A percentile compares a stretch with the other conserved stretches of the same genome.
Conservation (phyloP, 169 alveolate species). For the Plasmodium relictum region DNA sequence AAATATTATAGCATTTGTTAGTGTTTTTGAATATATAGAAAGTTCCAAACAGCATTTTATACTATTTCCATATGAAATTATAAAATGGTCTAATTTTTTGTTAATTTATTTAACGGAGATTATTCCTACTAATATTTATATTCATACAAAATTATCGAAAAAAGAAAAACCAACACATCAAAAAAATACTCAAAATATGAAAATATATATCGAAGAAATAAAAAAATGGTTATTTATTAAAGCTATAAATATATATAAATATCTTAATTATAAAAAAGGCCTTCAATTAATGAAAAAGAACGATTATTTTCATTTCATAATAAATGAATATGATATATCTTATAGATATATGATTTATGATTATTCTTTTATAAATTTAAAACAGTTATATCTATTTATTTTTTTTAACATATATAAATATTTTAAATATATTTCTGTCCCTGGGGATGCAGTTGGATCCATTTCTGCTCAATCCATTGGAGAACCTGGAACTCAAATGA, state of each 20-base stretch:
- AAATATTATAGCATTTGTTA: conserved; percentile 78
- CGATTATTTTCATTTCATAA: conserved; percentile 30
- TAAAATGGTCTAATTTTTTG: conserved; percentile 86
- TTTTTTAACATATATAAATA: conserved; percentile 93
- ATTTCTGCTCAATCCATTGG: conserved; percentile 99
- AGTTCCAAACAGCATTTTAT: conserved; percentile 83
- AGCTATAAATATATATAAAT: conserved; percentile 65
- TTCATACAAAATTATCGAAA: conserved; percentile 35
- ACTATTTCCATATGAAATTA: conserved; percentile 88
- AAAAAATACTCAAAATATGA: conserved; percentile 52
- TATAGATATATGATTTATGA: conserved; percentile 37
- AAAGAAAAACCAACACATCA: conserved; percentile 67
- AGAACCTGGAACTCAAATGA: conserved; percentile 99
- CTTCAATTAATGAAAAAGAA: conserved; percentile 18
- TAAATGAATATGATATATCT: conserved; percentile 22
- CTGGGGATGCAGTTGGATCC: conserved; percentile 99
- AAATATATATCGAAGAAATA: conserved; percentile 56
- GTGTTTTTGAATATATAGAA: conserved; percentile 78
- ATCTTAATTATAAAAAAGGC: conserved; percentile 31
- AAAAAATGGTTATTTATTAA: conserved; percentile 62
- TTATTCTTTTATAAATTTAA: conserved; percentile 80
- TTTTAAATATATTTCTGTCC: conserved; percentile 92
- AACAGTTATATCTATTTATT: conserved; percentile 90
- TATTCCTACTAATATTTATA: conserved; percentile 79
- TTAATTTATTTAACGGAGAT: conserved; percentile 77